Evolutionary conservation across 108 stramenopile species (phyloP).

Genomic region (Aurantiochytrium sp.): DNA sequence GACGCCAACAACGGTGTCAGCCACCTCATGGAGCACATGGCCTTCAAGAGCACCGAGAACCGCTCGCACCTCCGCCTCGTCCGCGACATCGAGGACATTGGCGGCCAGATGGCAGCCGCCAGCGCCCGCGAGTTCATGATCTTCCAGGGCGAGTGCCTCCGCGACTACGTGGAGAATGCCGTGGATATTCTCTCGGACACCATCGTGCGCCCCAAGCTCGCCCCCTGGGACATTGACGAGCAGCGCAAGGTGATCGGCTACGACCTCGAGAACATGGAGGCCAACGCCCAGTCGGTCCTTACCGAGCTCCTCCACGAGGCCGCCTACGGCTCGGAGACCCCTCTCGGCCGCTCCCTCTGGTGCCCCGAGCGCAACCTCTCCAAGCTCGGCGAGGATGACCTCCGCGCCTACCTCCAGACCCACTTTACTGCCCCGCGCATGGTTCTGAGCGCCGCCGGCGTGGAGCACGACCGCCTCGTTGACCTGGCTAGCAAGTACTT

Average conservation of each 20-base stretch:
- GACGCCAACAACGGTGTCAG: constrained; percentile 54
- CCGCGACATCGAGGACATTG: constrained; percentile 54
- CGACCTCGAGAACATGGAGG: constrained; percentile 57
- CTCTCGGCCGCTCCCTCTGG: constrained; percentile 38
- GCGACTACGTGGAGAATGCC: background rate
- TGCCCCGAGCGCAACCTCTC: constrained; percentile 52
- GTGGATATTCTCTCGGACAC: constrained; percentile 19
- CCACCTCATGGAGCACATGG: constrained; percentile 81
- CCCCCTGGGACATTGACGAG: constrained; percentile 27
- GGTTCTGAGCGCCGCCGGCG: constrained; percentile 85
- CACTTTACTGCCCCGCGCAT: constrained; percentile 62
- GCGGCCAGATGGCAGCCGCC: constrained; percentile 34
- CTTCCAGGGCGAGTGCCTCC: constrained; percentile 10
- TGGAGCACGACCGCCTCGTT: constrained; percentile 80
- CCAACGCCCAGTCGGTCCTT: constrained; percentile 52
- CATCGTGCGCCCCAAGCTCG: background rate
- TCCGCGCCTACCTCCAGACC: constrained; percentile 56
- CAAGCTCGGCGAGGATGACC: constrained; percentile 52
- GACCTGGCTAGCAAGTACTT: constrained; percentile 69
- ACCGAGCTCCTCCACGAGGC: constrained; percentile 44
- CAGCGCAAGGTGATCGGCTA: constrained; percentile 17
- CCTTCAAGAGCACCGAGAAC: constrained; percentile 66
- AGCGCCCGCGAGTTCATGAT: constrained; percentile 21
- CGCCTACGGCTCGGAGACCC: constrained; percentile 19
- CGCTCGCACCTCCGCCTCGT: constrained; percentile 42